Conservation (phyloP, 345 rosid species). For the Iberis pinnata region DNA sequence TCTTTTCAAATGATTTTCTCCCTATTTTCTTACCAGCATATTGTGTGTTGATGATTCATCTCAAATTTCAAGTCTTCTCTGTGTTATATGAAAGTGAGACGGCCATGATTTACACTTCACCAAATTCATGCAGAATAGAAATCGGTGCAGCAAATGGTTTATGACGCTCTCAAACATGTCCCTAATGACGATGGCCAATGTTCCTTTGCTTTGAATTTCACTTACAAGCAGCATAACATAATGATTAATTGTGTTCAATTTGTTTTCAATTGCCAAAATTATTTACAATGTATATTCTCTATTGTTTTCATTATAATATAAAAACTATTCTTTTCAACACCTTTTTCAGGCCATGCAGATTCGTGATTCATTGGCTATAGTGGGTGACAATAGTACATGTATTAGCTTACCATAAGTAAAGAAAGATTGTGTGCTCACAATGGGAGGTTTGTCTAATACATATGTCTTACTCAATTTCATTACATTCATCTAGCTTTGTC, state of each 20-base stretch:
- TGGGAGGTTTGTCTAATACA: no score
- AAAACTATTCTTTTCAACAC: not conserved
- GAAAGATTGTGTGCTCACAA: conserved; percentile 19
- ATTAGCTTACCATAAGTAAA: conserved; percentile 94
- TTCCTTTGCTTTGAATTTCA: conserved; percentile 17
- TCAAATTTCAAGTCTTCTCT: not conserved
- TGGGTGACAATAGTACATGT: conserved; percentile 96
- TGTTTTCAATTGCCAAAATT: conserved; percentile 71
- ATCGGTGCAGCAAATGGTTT: conserved; percentile 88
- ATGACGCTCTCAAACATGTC: conserved; percentile 78
- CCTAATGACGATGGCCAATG: conserved; percentile 70
- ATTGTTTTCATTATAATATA: not conserved
- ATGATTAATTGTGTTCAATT: conserved; percentile 27
- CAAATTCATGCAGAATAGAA: conserved; percentile 66
- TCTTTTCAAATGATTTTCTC: no score
- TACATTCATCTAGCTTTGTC: conserved; percentile 7
- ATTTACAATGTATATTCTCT: conserved; percentile 54
- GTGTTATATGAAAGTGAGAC: not conserved
- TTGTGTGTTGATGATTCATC: not conserved
- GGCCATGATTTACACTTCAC: conserved; percentile 1
- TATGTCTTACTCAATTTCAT: no score
- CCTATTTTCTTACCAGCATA: no score
- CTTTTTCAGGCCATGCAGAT: conserved; percentile 70
- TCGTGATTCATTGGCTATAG: conserved; percentile 76
- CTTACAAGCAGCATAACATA: conserved; percentile 11